Evolutionary conservation across 305 asterid species (phyloP).

Genomic region (Fraxinus albicans): DNA sequence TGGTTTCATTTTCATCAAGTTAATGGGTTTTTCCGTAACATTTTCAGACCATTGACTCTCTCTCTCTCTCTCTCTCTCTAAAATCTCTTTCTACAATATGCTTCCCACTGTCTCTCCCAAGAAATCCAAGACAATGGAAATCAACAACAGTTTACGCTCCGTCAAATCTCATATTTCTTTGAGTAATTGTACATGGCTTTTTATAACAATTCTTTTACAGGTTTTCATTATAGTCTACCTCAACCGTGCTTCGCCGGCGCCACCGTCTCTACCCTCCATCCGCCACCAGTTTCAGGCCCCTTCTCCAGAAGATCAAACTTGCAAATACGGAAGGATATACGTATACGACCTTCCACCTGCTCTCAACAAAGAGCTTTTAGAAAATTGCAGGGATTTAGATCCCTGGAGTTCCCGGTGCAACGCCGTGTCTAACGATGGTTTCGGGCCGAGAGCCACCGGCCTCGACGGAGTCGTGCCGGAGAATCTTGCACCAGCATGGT

Average conservation of each 20-base stretch:
- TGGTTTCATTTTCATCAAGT: background rate
- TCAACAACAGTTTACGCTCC: background rate
- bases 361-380: conserved; percentile 33
- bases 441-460: conserved; percentile 36
- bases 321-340: conserved; percentile 34
- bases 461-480: conserved; percentile 31
- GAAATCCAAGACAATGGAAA: background rate
- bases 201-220: background rate
- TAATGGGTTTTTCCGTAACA: background rate
- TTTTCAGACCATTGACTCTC: background rate
- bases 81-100: background rate
- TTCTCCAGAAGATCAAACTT: background rate
- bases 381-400: conserved; percentile 34
- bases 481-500: conserved; percentile 46
- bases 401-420: conserved; percentile 40
- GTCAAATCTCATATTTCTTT: background rate
- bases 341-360: conserved; percentile 32
- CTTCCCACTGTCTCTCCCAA: background rate
- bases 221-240: conserved; percentile 14
- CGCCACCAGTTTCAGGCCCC: background rate
- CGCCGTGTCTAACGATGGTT: conserved; percentile 40
- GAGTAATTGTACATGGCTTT: background rate
- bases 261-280: conserved; percentile 3
- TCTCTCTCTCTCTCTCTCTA: background rate
- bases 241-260: conserved; percentile 15